phyloP scores from a whole-genome alignment of 495 filamentous ascomycete species.

The Chaetomium cochliodes region DNA sequence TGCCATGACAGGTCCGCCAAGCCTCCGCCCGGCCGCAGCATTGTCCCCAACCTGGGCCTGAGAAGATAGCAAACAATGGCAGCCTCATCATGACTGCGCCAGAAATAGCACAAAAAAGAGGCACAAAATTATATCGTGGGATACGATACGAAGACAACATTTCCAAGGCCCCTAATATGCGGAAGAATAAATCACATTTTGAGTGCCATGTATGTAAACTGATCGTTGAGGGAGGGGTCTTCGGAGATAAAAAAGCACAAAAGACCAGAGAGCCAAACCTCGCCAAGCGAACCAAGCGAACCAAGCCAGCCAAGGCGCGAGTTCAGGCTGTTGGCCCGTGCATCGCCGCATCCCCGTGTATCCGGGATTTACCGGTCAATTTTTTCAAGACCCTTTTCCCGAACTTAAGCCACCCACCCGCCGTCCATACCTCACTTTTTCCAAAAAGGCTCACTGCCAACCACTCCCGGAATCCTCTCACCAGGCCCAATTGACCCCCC shows the following conservation, averaged over 20 bases:
- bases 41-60: neutral
- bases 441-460: constrained; percentile 37
- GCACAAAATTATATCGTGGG: neutral
- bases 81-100: neutral
- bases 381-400: constrained; percentile 30
- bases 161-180: neutral
- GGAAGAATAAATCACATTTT: neutral
- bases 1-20: constrained; percentile 15
- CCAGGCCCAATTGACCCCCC: constrained; percentile 30
- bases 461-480: constrained; percentile 23
- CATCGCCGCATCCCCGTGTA: constrained; percentile 14
- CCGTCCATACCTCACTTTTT: constrained; percentile 25
- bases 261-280: neutral
- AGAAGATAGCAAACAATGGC: neutral
- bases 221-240: neutral
- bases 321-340: constrained; percentile 20
- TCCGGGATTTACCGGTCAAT: constrained; percentile 36
- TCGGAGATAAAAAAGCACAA: neutral
- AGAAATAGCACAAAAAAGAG: neutral
- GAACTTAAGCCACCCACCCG: constrained; percentile 20
- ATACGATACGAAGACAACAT: too few species aligned
- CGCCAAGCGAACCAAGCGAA: constrained; percentile 3
- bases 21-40: neutral
- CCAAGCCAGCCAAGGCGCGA: neutral
- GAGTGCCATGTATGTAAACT: neutral